Evolutionary conservation across 164 flowering plant species (phyloP).

Genomic region (Platanus orientalis): DNA sequence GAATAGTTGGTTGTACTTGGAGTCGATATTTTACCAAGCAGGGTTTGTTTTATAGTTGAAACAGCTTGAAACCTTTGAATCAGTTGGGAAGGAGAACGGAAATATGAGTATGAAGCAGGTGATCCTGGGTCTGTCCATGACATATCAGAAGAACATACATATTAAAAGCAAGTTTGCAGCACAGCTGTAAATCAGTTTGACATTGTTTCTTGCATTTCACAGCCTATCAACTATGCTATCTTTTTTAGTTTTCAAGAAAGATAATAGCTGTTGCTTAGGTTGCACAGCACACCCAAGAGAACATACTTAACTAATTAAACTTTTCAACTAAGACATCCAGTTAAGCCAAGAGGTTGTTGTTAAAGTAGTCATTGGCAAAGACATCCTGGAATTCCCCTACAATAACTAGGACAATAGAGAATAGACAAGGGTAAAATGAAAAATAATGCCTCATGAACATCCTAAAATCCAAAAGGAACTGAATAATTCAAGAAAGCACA

Average conservation of each 20-base stretch:
- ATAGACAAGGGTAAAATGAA: no score
- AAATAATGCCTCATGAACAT: no score
- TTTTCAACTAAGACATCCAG: no score
- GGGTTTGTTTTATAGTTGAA: slow-evolving; percentile 40
- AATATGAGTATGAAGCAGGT: slow-evolving; percentile 24
- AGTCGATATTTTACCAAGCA: slow-evolving; percentile 22
- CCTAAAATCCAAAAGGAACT: no score
- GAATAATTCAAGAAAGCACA: no score
- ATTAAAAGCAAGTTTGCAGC: background rate
- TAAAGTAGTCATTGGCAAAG: no score
- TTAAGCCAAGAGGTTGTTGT: no score
- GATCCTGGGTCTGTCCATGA: slow-evolving; percentile 35
- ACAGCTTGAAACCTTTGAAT: slow-evolving; percentile 56
- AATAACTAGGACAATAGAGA: background rate
- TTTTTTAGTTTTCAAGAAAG: no score
- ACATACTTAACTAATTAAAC: background rate
- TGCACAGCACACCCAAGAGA: background rate
- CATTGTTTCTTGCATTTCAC: background rate
- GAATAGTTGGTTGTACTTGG: slow-evolving; percentile 23
- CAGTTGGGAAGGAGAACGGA: slow-evolving; percentile 36
- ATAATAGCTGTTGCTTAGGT: background rate
- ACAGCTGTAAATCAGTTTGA: background rate
- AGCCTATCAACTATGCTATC: no score
- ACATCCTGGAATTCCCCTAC: background rate
- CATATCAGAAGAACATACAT: slow-evolving; percentile 2